A percentile compares a stretch with the other conserved stretches of the same genome.
phyloP scores from a whole-genome alignment of 768 basidiomycete species.

The Thelephora aurantiotincta region DNA sequence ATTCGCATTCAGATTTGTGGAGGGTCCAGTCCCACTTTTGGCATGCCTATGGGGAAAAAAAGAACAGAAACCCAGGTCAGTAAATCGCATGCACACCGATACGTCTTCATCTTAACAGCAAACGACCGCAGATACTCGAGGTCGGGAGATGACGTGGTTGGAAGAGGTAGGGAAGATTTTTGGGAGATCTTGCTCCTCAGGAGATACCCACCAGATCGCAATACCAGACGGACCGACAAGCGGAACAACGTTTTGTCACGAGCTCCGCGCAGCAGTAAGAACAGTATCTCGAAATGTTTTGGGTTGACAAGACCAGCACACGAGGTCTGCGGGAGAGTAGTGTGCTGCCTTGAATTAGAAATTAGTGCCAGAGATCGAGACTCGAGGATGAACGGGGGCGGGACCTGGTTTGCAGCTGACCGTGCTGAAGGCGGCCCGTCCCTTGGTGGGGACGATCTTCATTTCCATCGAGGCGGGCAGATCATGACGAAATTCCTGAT shows the following conservation, averaged over 20 bases:
- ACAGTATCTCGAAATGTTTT: constrained; percentile 48
- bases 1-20: constrained; percentile 76
- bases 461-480: constrained; percentile 30
- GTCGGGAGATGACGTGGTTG: background rate
- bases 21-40: constrained; percentile 59
- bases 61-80: background rate
- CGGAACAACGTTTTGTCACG: constrained; percentile 55
- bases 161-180: no score
- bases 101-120: background rate
- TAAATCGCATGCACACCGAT: background rate
- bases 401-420: constrained; percentile 23
- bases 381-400: background rate
- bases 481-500: constrained; percentile 12
- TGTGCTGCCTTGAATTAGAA: constrained; percentile 32
- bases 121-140: constrained; percentile 1
- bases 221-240: constrained; percentile 59
- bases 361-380: background rate
- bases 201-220: constrained; percentile 47
- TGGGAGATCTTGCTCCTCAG: no score
- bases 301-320: constrained; percentile 49
- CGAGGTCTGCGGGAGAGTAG: constrained; percentile 47
- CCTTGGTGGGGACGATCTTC: constrained; percentile 19
- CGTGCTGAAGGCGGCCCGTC: constrained; percentile 34
- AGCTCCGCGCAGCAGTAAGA: constrained; percentile 45
- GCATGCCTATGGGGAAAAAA: constrained; percentile 35